Conservation (phyloP, 2,329 filamentous ascomycete genomes). For the Emergomyces orientalis region DNA sequence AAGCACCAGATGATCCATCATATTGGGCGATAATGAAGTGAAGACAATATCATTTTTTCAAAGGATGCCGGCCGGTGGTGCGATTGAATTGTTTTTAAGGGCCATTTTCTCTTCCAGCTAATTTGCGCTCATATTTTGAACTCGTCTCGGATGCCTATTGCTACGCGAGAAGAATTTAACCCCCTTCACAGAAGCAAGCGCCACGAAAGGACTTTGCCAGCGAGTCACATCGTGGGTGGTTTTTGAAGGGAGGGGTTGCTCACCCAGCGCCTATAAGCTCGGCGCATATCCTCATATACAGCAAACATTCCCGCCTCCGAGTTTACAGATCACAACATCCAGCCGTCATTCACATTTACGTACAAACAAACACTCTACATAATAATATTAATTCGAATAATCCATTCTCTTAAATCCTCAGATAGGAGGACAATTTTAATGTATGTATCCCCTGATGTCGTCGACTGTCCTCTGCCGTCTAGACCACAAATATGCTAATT, state of each 20-base stretch:
- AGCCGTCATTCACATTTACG: not conserved
- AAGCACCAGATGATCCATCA: not conserved
- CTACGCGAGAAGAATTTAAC: not conserved
- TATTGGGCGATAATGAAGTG: not conserved
- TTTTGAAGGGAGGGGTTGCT: not conserved
- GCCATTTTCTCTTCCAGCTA: not conserved
- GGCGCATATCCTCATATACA: constrained; percentile 4
- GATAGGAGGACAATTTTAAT: not conserved
- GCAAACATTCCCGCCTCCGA: not conserved
- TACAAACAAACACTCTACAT: not conserved
- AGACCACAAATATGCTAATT: not conserved
- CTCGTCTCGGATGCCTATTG: not conserved
- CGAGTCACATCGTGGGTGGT: not conserved
- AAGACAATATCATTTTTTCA: not conserved
- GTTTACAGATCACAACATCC: not conserved
- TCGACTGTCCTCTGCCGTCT: not conserved
- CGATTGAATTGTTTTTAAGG: not conserved
- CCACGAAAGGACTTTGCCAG: not conserved
- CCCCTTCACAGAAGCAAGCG: not conserved
- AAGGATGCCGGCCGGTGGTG: not conserved
- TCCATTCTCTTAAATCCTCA: not conserved
- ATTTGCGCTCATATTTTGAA: not conserved
- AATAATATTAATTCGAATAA: not conserved
- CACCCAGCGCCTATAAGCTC: not conserved
- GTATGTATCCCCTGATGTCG: not conserved